A percentile compares a stretch with the other conserved stretches of the same genome.
phyloP scores from a whole-genome alignment of 1,284 basidiomycete genomes.

The Marasmius fiardii region DNA sequence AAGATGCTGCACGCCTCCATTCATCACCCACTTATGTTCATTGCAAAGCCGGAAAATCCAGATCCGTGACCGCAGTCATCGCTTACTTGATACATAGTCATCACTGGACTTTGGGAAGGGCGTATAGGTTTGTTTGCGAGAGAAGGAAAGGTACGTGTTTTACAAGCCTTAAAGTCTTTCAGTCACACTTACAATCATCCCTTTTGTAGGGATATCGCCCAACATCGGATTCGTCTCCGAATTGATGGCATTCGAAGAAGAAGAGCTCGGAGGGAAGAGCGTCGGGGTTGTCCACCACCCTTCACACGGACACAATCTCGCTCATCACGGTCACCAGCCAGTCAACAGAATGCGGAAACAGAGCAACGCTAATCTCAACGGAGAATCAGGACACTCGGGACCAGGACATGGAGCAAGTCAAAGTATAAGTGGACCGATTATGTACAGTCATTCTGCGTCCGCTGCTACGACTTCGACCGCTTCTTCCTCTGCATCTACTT shows the following conservation, averaged over 20 bases:
- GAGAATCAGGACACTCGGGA: background rate
- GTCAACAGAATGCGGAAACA: background rate
- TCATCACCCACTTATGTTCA: slow-evolving; percentile 92
- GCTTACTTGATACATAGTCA: slow-evolving; percentile 97
- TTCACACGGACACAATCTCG: background rate
- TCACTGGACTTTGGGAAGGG: slow-evolving; percentile 89
- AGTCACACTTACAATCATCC: background rate
- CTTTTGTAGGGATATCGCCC: slow-evolving; percentile 71
- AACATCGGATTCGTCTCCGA: slow-evolving; percentile 98
- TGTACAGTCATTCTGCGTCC: background rate
- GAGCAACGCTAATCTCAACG: background rate
- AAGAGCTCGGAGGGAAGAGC: slow-evolving; percentile 81
- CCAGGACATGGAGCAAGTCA: background rate
- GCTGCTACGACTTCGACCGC: background rate
- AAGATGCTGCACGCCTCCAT: slow-evolving; percentile 89
- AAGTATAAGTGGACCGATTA: slow-evolving; percentile 3
- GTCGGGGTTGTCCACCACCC: slow-evolving; percentile 50
- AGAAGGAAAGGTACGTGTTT: slow-evolving; percentile 59
- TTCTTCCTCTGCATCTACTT: background rate
- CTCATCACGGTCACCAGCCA: background rate
- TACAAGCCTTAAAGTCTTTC: background rate
- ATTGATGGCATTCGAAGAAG: slow-evolving; percentile 94
- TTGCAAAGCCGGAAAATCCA: slow-evolving; percentile 94
- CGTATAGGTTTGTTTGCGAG: slow-evolving; percentile 89
- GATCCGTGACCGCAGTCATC: slow-evolving; percentile 95